A percentile compares a stretch with the other conserved stretches of the same genome.
Conservation (phyloP, 2,329 filamentous ascomycete genomes). For the Ceratocystiopsis brevicomis region DNA sequence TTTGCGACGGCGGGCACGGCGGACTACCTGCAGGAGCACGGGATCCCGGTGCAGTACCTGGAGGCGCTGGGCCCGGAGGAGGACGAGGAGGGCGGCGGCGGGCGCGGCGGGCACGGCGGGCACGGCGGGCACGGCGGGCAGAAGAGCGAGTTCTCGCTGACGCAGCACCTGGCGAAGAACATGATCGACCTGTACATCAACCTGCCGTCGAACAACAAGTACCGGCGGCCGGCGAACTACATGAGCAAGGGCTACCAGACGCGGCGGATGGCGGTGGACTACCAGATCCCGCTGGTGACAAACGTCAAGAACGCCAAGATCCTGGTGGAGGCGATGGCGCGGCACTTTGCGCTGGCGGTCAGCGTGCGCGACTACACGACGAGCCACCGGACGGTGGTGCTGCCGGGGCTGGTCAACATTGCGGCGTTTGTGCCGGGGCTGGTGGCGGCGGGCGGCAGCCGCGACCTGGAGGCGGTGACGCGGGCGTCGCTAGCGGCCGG, state of each 20-base stretch:
- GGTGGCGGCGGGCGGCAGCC: conserved; percentile 39
- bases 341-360: conserved; percentile 72
- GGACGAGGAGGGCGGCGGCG: conserved; percentile 21
- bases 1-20: conserved; percentile 94
- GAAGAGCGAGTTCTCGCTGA: conserved; percentile 90
- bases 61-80: conserved; percentile 65
- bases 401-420: conserved; percentile 61
- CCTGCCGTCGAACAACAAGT: conserved; percentile 94
- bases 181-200: conserved; percentile 99
- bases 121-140: conserved; percentile 39
- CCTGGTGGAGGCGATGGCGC: conserved; percentile 78
- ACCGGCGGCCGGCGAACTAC: conserved; percentile 89
- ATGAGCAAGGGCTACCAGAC: conserved; percentile 97
- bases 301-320: conserved; percentile 99
- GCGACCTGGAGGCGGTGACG: conserved; percentile 50
- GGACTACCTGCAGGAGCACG: conserved; percentile 87
- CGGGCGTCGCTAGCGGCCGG: conserved; percentile 56
- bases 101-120: conserved; percentile 31
- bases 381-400: conserved; percentile 56
- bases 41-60: conserved; percentile 79
- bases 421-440: conserved; percentile 65
- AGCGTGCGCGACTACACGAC: conserved; percentile 78
- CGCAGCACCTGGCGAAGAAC: conserved; percentile 92
- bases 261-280: conserved; percentile 90
- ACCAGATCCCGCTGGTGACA: conserved; percentile 90